phyloP scores from a whole-genome alignment of 805 yeast genomes.

The Lipomyces kockii region DNA sequence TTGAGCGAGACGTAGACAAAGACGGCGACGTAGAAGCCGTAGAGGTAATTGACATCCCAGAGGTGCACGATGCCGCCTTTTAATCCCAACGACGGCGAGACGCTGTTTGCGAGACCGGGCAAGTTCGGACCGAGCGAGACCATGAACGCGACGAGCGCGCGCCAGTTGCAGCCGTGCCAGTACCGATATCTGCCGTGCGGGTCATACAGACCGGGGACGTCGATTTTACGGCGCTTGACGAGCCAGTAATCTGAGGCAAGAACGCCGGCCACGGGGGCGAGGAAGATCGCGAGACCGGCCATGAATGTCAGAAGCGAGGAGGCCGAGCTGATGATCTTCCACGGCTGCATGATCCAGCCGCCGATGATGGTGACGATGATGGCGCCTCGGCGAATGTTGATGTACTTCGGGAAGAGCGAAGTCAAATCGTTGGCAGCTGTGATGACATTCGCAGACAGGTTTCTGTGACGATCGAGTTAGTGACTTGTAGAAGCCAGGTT shows the following conservation, averaged over 20 bases:
- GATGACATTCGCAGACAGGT: slow-evolving; percentile 59
- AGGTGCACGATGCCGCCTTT: slow-evolving; percentile 37
- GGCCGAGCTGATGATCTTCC: slow-evolving; percentile 37
- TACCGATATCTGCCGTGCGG: slow-evolving; percentile 52
- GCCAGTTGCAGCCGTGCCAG: slow-evolving; percentile 53
- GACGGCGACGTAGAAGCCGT: slow-evolving; percentile 36
- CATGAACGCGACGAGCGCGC: slow-evolving; percentile 48
- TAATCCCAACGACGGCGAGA: slow-evolving; percentile 23
- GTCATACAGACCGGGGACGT: slow-evolving; percentile 35
- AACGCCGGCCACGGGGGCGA: slow-evolving; percentile 36
- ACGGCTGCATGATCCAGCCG: slow-evolving; percentile 39
- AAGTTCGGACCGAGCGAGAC: slow-evolving; percentile 36
- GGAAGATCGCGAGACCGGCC: slow-evolving; percentile 36
- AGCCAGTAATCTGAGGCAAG: slow-evolving; percentile 35
- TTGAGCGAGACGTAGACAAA: slow-evolving; percentile 31
- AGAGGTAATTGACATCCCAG: slow-evolving; percentile 40
- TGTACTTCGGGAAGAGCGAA: slow-evolving; percentile 60
- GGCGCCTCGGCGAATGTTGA: slow-evolving; percentile 62
- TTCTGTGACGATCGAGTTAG: slow-evolving; percentile 11
- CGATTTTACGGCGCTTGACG: slow-evolving; percentile 31
- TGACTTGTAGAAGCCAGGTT: no score
- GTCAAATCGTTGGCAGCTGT: slow-evolving; percentile 64
- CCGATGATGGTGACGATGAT: slow-evolving; percentile 33
- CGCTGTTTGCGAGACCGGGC: slow-evolving; percentile 41
- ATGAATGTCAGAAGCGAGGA: slow-evolving; percentile 34